phyloP scores from a whole-genome alignment of 805 yeast genomes.

The Ogataea nonfermentans region DNA sequence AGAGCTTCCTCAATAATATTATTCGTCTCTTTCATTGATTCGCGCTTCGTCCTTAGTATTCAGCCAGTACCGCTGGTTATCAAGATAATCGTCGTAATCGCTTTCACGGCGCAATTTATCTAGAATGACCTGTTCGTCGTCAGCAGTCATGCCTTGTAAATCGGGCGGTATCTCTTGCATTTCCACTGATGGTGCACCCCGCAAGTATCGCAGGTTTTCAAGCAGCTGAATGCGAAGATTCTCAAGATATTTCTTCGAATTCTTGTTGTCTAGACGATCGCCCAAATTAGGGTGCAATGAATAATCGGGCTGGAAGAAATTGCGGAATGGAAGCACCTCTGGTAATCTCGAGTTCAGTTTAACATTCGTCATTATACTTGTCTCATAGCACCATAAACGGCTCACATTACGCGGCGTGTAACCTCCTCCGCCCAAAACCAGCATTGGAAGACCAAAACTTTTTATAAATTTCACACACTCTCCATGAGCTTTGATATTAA shows the following conservation, averaged over 20 bases:
- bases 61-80: slow-evolving; percentile 38
- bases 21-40: slow-evolving; percentile 34
- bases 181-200: slow-evolving; percentile 92
- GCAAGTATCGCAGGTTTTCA: slow-evolving; percentile 76
- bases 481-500: slow-evolving; percentile 91
- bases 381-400: slow-evolving; percentile 94
- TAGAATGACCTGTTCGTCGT: slow-evolving; percentile 41
- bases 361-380: slow-evolving; percentile 82
- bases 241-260: slow-evolving; percentile 79
- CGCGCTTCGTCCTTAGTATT: slow-evolving; percentile 40
- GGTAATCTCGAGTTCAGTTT: slow-evolving; percentile 77
- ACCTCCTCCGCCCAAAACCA: slow-evolving; percentile 97
- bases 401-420: slow-evolving; percentile 95
- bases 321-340: slow-evolving; percentile 67
- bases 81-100: slow-evolving; percentile 32
- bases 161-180: slow-evolving; percentile 87
- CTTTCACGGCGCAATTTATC: slow-evolving; percentile 37
- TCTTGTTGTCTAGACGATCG: slow-evolving; percentile 80
- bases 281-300: slow-evolving; percentile 83
- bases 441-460: slow-evolving; percentile 84
- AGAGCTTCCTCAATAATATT: slow-evolving; percentile 4
- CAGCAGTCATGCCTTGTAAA: slow-evolving; percentile 41
- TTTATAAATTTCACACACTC: slow-evolving; percentile 90
- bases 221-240: slow-evolving; percentile 69
- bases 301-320: slow-evolving; percentile 88